Evolutionary conservation across 768 basidiomycete species (phyloP).

Genomic region (Russula foetens): DNA sequence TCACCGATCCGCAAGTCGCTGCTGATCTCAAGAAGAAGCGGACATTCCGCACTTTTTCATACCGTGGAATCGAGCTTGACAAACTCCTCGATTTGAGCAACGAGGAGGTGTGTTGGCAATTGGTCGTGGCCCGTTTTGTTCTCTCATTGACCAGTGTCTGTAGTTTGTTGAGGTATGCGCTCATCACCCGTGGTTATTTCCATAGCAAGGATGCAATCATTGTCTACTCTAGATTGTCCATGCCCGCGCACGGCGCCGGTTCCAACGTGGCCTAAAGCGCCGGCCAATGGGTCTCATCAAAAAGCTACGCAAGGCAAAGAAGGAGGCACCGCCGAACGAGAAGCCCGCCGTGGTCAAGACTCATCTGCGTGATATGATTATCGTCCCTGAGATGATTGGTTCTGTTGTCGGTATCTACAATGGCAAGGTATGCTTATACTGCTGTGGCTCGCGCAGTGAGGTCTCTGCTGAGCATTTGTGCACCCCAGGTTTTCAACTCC

Average conservation of each 20-base stretch:
- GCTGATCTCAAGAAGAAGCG: conserved; percentile 98
- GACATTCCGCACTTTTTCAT: conserved; percentile 98
- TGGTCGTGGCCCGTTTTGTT: background rate
- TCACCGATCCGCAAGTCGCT: conserved; percentile 89
- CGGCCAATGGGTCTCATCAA: conserved; percentile 98
- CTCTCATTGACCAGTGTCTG: conserved; percentile 5
- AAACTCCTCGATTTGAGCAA: conserved; percentile 95
- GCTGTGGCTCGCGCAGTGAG: background rate
- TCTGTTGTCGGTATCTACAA: conserved; percentile 98
- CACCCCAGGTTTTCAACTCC: conserved; percentile 76
- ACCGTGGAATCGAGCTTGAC: conserved; percentile 97
- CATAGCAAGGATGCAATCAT: background rate
- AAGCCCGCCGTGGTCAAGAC: conserved; percentile 99
- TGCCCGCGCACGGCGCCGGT: conserved; percentile 95
- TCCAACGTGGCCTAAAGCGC: conserved; percentile 98
- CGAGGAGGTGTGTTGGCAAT: conserved; percentile 66
- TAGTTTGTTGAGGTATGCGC: conserved; percentile 73
- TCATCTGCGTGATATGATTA: conserved; percentile 98
- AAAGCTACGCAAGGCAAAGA: conserved; percentile 99
- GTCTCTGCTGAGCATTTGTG: background rate
- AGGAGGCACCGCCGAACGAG: conserved; percentile 98
- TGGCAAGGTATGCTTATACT: conserved; percentile 59
- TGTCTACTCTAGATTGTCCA: conserved; percentile 66
- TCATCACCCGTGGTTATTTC: background rate
- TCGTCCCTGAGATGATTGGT: conserved; percentile 99